Percentiles rank a stretch among this genome's conserved stretches.
Evolutionary conservation across 495 filamentous ascomycete species (phyloP).

Genomic region (Xylaria palmicola): DNA sequence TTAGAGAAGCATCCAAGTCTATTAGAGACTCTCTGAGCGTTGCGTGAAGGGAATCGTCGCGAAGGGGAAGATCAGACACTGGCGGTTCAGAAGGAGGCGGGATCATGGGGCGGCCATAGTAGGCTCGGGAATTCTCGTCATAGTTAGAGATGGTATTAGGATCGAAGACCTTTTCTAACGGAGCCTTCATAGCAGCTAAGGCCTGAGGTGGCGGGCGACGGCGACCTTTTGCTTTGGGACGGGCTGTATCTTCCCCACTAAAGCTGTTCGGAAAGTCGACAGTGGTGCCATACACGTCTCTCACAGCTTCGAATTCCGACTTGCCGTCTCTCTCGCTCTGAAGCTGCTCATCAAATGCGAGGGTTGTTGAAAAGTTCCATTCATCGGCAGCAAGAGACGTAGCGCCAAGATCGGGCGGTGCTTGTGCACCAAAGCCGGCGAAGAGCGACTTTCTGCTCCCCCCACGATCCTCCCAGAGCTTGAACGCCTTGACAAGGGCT

Average conservation of each 20-base stretch:
- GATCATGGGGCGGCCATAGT: slow-evolving; percentile 43
- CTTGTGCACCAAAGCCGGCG: slow-evolving; percentile 69
- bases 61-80: slow-evolving; percentile 53
- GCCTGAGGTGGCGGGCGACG: slow-evolving; percentile 52
- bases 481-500: slow-evolving; percentile 78
- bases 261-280: slow-evolving; percentile 44
- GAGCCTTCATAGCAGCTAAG: slow-evolving; percentile 38
- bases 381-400: slow-evolving; percentile 57
- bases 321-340: slow-evolving; percentile 37
- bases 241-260: slow-evolving; percentile 40
- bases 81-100: slow-evolving; percentile 27
- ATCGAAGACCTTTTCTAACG: slow-evolving; percentile 57
- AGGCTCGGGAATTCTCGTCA: slow-evolving; percentile 53
- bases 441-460: slow-evolving; percentile 84
- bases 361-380: slow-evolving; percentile 92
- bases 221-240: slow-evolving; percentile 42
- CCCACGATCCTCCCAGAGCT: slow-evolving; percentile 80
- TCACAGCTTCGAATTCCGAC: slow-evolving; percentile 40
- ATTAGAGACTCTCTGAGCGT: slow-evolving; percentile 55
- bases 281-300: slow-evolving; percentile 51
- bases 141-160: slow-evolving; percentile 57
- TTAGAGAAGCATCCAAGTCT: slow-evolving; percentile 55
- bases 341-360: slow-evolving; percentile 70
- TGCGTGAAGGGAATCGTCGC: slow-evolving; percentile 50
- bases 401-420: slow-evolving; percentile 41